A percentile compares a stretch with the other conserved stretches of the same genome.
These are phyloP conservation scores for Claviceps paspali DNA, from an alignment of 2,329 filamentous ascomycete species.

Conservation along the genomic window DNA sequence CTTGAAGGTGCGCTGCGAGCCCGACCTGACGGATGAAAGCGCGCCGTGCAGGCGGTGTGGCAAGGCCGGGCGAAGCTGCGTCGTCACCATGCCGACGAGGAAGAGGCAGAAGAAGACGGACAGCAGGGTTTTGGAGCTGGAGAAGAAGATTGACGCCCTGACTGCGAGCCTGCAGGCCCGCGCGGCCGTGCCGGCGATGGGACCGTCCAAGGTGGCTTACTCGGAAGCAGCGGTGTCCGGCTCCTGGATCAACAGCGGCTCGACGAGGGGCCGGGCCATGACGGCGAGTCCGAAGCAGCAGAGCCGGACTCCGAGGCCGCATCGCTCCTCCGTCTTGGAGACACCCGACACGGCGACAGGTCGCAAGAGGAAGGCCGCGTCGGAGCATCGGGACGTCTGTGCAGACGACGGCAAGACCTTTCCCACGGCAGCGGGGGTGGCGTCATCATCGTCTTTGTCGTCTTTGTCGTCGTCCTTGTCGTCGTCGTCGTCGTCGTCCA, in stretches of 20 bases:
- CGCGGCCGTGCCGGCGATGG: slow-evolving; percentile 6
- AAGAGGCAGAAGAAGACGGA: slow-evolving; percentile 90
- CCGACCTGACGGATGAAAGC: slow-evolving; percentile 45
- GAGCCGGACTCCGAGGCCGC: background rate
- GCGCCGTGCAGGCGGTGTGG: slow-evolving; percentile 60
- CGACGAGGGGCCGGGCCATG: too few relatives aligned
- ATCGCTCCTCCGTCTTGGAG: slow-evolving; percentile 2
- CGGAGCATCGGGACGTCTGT: slow-evolving; percentile 10
- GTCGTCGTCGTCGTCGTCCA: too few relatives aligned
- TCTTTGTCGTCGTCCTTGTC: too few relatives aligned
- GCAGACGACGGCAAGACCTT: slow-evolving; percentile 1
- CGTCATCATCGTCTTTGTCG: too few relatives aligned
- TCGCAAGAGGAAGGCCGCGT: slow-evolving; percentile 17
- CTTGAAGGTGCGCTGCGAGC: slow-evolving; percentile 74
- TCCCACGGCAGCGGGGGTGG: background rate
- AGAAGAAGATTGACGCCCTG: slow-evolving; percentile 82
- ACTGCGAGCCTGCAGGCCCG: slow-evolving; percentile 61
- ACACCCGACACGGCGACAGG: slow-evolving; percentile 8
- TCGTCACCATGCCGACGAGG: slow-evolving; percentile 57
- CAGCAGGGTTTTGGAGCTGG: slow-evolving; percentile 73
- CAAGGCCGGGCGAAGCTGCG: slow-evolving; percentile 63
- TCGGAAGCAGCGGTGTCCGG: background rate
- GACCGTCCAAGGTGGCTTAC: too few relatives aligned
- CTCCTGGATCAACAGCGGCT: slow-evolving; percentile 1
- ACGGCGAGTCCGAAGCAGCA: background rate